Evolutionary conservation across 2,329 filamentous ascomycete genomes (phyloP), one percentile per base, ranked within the genome.

Genomic region (Colletotrichum sp.): DNA sequence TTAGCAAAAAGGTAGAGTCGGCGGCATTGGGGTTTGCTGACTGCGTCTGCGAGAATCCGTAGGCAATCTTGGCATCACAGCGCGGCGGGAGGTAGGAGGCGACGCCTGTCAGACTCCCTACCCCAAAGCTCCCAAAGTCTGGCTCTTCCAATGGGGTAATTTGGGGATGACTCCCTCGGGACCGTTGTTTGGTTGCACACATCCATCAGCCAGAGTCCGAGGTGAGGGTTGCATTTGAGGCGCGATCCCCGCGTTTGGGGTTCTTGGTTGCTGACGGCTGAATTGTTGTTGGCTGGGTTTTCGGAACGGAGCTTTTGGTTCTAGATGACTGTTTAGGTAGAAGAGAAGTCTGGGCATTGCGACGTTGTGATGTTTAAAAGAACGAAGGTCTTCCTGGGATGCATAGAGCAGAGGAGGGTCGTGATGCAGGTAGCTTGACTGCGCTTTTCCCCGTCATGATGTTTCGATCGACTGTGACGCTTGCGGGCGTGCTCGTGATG

Each of bases 371-470:
- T 15, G 30, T 3, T 59, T 59, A n/a, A 63, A 71, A 63, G 1
- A 2, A 13, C 21, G 52, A 10, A n/a, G 8, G 0, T 3, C 0
- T 28, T 44, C 1, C 68, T 44, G 15, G 0, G n/a, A 4, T n/a
- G 8, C 7, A 32, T 21, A 2, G 67, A 16, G 13, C 2, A 34
- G 28, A 6, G 10, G 24, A 28, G 36, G 30, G 0, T 6, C 15
- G 3, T 1, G 21, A 26, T 4, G 15, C 2, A 2, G 9, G 28
- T n/a, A 21, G 1, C 0, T 59, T 1, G 3, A 2, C 4, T 28
- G 36, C 1, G 9, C 3, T 21, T 1, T n/a, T n/a, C 0, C 2
- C 39, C 3, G 5, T 8, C 13, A 64, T 28, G 15, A 71, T 71
- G 68, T 2, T 71, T 52, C 39, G n/a, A 21, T 63, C 36, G 1